Evolutionary conservation across 108 stramenopile genomes (phyloP), one percentile per base, ranked within the genome.

Genomic region (Fragilaria crotonensis): DNA sequence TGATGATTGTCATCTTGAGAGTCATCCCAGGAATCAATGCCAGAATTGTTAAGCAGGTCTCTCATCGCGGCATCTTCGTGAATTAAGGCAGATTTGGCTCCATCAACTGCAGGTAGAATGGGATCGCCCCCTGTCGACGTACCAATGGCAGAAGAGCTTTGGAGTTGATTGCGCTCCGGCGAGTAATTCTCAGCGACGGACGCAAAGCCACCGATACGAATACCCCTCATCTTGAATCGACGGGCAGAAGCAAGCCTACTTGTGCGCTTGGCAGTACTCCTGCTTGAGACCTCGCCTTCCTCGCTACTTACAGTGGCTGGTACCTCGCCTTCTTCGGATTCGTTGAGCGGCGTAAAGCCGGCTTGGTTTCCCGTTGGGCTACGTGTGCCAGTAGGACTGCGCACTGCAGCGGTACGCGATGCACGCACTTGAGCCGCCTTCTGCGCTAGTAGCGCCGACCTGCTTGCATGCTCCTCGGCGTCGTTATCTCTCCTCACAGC

Each of bases 401-500:
- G 36, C 14, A 14, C 36, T 41, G 11, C 36, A 11, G 14, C 14
- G 11, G 14, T 14, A 11, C 14, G 7, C 36, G 36, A 11, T 11
- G 11, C 36, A 41, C 36, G 36, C 7, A 41, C 11, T 41, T 41
- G 36, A 41, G 7, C 14, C 36, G 14, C 36, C 14, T 41, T 41
- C n/a, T n/a, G n/a, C n/a, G n/a, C n/a, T 14, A 41, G 36, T 14
- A 14, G 41, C 30, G 33, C 60, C 57, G 30, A 65, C 65, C 18
- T 54, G 48, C 25, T 62, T 29, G 20, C 60, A 22, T 75, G 31
- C 1, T 68, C 71, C 5, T 75, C 65, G 0, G 50, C 73, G 4
- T 59, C 52, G 0, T 50, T 31, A 0, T 77, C 67, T 52, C 47
- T 69, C 1, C 73, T 70, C 5, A 78, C 73, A 4, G 67, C 76